Evolutionary conservation across 2,329 filamentous ascomycete species (phyloP).

Genomic region (Colletotrichum sp.): DNA sequence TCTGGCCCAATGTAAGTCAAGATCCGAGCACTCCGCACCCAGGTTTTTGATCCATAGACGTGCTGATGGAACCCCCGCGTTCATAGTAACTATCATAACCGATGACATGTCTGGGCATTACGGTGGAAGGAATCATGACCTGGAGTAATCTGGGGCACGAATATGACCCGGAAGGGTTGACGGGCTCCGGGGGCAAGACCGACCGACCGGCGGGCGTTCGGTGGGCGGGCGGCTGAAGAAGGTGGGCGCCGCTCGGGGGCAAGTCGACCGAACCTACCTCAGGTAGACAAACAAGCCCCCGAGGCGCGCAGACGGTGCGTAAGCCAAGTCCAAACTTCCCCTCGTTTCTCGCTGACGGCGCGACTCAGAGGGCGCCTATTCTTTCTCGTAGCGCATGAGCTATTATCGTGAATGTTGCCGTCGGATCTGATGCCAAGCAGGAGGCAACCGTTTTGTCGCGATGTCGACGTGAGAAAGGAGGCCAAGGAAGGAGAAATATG

Average conservation of each 20-base stretch:
- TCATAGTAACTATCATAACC: background rate
- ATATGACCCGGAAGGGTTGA: background rate
- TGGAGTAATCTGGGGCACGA: background rate
- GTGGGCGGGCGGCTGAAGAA: background rate
- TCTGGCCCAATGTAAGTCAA: background rate
- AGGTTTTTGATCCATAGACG: background rate
- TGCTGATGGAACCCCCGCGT: background rate
- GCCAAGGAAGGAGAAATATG: background rate
- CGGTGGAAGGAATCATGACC: background rate
- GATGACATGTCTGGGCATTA: background rate
- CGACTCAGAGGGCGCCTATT: background rate
- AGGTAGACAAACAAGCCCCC: background rate
- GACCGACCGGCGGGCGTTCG: background rate
- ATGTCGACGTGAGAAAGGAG: background rate
- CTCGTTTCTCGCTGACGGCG: background rate
- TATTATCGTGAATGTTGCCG: background rate
- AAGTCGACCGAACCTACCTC: background rate
- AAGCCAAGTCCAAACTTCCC: background rate
- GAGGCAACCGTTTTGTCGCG: background rate
- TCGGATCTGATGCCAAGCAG: slow-evolving; percentile 2
- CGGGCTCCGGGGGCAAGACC: background rate
- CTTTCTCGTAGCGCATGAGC: background rate
- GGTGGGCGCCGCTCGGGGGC: background rate
- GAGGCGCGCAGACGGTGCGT: background rate
- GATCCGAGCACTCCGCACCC: background rate